Evolutionary conservation across 2,329 filamentous ascomycete genomes (phyloP).

Genomic region (Aureobasidium musti): DNA sequence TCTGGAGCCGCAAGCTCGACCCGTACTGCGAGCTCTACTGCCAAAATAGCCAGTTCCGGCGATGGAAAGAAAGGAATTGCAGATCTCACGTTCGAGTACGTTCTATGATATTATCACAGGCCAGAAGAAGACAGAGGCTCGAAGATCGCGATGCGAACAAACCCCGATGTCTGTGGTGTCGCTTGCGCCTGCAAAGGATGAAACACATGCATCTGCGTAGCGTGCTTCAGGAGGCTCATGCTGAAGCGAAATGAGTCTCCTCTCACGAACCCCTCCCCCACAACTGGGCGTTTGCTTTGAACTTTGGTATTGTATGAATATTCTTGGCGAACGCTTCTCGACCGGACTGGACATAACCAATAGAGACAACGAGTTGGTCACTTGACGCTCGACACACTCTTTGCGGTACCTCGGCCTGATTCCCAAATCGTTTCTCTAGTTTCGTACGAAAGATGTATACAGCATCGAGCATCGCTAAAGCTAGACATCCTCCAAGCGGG

Average conservation of each 20-base stretch:
- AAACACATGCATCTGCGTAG: slow-evolving; percentile 19
- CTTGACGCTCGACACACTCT: not conserved
- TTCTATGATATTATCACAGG: not conserved
- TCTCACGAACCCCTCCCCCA: slow-evolving; percentile 11
- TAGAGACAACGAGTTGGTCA: not conserved
- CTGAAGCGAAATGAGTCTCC: slow-evolving; percentile 20
- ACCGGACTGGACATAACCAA: not conserved
- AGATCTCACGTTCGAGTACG: not conserved
- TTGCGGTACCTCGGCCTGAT: not conserved
- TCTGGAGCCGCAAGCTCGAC: not conserved
- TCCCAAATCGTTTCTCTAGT: not conserved
- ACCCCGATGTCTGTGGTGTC: not conserved
- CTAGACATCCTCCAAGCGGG: not conserved
- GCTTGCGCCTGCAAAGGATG: slow-evolving; percentile 2
- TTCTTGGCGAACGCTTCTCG: not conserved
- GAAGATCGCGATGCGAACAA: not conserved
- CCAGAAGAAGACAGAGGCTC: not conserved
- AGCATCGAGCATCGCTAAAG: not conserved
- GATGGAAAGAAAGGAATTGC: no score
- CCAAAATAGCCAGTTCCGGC: not conserved
- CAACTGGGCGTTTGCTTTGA: slow-evolving; percentile 21
- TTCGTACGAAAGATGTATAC: no score
- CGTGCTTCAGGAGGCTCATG: slow-evolving; percentile 21
- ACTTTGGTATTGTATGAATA: not conserved
- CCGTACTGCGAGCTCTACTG: not conserved